phyloP scores from a whole-genome alignment of 2,329 filamentous ascomycete genomes.

The Cryphonectria nitschkei region DNA sequence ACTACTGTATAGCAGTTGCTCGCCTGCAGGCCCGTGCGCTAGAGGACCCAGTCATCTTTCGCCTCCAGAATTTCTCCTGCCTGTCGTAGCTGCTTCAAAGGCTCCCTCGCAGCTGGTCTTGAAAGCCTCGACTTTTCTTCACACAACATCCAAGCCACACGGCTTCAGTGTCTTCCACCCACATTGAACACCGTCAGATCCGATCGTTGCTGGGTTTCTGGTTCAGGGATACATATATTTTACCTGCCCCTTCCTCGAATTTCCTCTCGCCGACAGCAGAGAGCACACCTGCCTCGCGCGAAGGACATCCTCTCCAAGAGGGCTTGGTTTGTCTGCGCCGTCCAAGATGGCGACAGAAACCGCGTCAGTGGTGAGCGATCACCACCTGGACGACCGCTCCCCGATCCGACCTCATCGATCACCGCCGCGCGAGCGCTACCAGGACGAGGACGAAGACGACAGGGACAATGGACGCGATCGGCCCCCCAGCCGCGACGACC shows the following conservation, averaged over 20 bases:
- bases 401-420: conserved; percentile 36
- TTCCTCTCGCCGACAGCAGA: background rate
- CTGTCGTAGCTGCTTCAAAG: background rate
- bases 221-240: background rate
- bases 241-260: background rate
- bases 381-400: conserved; percentile 34
- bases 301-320: background rate
- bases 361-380: conserved; percentile 28
- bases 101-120: background rate
- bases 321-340: conserved; percentile 8
- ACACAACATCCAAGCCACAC: background rate
- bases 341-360: conserved; percentile 28
- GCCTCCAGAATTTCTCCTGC: conserved; percentile 13
- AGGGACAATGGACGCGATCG: conserved; percentile 33
- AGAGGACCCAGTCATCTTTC: background rate
- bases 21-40: conserved; percentile 3
- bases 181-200: background rate
- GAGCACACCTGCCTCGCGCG: background rate
- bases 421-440: conserved; percentile 33
- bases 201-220: background rate
- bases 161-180: background rate
- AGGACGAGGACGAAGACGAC: conserved; percentile 27
- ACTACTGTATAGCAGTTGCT: background rate
- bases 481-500: conserved; percentile 29
- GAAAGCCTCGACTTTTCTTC: background rate